A percentile compares a stretch with the other conserved stretches of the same genome.
phyloP scores from a whole-genome alignment of 495 filamentous ascomycete species.

The Penicillium cataractarum region DNA sequence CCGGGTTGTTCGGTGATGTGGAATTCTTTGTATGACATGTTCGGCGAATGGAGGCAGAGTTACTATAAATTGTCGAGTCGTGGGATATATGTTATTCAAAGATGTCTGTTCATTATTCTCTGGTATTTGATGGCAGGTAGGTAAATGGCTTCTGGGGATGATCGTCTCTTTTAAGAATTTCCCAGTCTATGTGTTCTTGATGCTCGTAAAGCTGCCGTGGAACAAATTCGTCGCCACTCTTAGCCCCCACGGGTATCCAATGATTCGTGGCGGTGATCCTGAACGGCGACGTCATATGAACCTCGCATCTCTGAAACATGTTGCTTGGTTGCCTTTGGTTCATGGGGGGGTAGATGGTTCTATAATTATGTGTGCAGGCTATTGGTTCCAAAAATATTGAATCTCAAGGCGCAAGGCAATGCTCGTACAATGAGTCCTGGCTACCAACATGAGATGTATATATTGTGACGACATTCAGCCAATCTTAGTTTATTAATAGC shows the following conservation, averaged over 20 bases:
- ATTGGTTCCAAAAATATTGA: too few species aligned
- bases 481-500: too few species aligned
- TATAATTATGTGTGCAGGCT: background rate
- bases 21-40: constrained; percentile 19
- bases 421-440: too few species aligned
- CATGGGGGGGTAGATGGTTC: background rate
- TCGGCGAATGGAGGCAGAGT: too few species aligned
- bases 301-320: background rate
- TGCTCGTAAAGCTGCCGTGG: background rate
- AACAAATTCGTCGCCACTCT: background rate
- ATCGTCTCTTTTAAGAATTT: background rate
- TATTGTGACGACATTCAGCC: too few species aligned
- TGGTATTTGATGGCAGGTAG: too few species aligned
- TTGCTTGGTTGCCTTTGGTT: background rate
- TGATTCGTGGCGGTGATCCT: background rate
- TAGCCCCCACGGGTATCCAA: background rate
- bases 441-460: too few species aligned
- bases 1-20: constrained; percentile 17
- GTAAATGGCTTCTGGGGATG: too few species aligned
- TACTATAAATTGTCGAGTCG: background rate
- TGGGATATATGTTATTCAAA: background rate
- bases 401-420: too few species aligned
- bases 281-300: background rate
- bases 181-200: background rate
- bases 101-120: background rate